These are phyloP conservation scores for Debaryomycetaceae sp. DNA, from an alignment of 1,139 yeast genomes.

Conservation along the genomic window DNA sequence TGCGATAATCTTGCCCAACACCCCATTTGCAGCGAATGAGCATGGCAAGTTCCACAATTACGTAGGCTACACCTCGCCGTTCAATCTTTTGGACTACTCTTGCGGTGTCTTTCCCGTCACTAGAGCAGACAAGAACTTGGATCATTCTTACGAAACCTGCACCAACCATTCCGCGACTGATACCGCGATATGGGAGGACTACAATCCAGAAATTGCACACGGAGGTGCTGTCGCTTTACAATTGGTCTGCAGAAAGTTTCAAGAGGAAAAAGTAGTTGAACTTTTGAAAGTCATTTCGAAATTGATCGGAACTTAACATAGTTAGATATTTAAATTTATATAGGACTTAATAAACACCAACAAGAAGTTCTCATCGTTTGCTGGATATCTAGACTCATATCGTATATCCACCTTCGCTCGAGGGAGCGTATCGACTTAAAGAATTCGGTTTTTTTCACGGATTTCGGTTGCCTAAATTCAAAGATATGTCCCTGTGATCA, in stretches of 20 bases:
- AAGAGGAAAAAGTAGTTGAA: slow-evolving; percentile 59
- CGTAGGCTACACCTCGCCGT: slow-evolving; percentile 53
- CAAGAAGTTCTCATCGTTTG: no score
- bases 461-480: background rate
- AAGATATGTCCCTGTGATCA: background rate
- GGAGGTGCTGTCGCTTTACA: slow-evolving; percentile 70
- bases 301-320: slow-evolving; percentile 15
- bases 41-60: slow-evolving; percentile 32
- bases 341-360: no score
- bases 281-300: slow-evolving; percentile 27
- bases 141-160: slow-evolving; percentile 17
- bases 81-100: slow-evolving; percentile 57
- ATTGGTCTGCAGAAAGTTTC: slow-evolving; percentile 53
- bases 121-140: slow-evolving; percentile 45
- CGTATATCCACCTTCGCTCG: no score
- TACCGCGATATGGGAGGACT: slow-evolving; percentile 27
- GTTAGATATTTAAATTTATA: no score
- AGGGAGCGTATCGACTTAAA: no score
- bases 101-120: slow-evolving; percentile 61
- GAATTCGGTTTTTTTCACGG: no score
- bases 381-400: no score
- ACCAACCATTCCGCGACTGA: slow-evolving; percentile 17
- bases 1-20: slow-evolving; percentile 45
- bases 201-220: slow-evolving; percentile 54
- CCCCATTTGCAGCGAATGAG: slow-evolving; percentile 47